These are phyloP conservation scores for Chondrus crispus DNA, from an alignment of 23 red algal genomes.

Conservation along the genomic window DNA sequence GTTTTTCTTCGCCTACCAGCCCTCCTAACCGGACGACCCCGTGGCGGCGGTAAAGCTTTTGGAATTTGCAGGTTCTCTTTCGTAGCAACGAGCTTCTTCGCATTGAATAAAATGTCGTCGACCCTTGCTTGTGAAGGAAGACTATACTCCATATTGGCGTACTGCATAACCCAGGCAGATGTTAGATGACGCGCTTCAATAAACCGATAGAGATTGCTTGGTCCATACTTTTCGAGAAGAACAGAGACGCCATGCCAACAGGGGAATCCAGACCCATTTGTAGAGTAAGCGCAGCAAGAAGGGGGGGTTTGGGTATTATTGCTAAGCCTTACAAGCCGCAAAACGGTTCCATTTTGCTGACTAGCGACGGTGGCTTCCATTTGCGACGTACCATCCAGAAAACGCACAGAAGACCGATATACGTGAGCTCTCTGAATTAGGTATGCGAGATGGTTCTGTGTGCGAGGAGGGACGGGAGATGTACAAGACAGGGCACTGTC, in stretches of 20 bases:
- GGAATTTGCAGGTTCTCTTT: slow-evolving; percentile 6
- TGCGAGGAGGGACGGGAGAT: background rate
- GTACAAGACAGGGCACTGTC: background rate
- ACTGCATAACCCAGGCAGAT: background rate
- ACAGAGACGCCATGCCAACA: background rate
- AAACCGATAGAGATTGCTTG: background rate
- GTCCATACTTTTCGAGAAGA: background rate
- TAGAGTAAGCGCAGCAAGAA: background rate
- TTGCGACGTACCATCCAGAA: background rate
- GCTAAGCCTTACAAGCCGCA: background rate
- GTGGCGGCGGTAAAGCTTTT: slow-evolving; percentile 25
- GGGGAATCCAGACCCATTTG: background rate
- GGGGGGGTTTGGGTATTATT: background rate
- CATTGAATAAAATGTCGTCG: background rate
- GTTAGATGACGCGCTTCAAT: background rate
- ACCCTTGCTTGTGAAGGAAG: background rate
- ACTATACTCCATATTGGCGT: background rate
- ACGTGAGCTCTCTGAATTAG: background rate
- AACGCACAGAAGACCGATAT: background rate
- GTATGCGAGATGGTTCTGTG: background rate
- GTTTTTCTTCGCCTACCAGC: background rate
- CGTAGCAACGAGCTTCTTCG: background rate
- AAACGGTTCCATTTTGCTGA: background rate
- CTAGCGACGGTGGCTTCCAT: background rate
- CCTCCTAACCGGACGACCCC: slow-evolving; percentile 14